Conservation (phyloP, 2,329 filamentous ascomycete genomes). For the Gnomoniopsis smithogilvyi region DNA sequence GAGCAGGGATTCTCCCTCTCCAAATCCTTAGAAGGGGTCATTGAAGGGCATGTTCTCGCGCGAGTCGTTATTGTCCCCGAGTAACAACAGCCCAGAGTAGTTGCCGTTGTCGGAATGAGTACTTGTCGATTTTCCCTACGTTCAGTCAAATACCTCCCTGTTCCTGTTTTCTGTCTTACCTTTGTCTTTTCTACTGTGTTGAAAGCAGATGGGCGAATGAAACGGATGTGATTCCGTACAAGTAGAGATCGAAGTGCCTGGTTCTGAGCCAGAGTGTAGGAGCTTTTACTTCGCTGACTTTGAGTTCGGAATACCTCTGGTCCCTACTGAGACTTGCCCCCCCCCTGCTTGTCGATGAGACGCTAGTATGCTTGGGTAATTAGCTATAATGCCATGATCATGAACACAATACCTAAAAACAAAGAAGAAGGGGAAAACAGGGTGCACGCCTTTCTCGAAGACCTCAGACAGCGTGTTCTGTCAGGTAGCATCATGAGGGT, state of each 20-base stretch:
- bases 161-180: background rate
- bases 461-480: no score
- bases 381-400: background rate
- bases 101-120: background rate
- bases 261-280: background rate
- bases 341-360: background rate
- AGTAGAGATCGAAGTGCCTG: background rate
- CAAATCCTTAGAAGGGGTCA: conserved; percentile 21
- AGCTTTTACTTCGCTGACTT: background rate
- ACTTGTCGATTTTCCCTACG: background rate
- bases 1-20: conserved; percentile 42
- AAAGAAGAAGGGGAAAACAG: no score
- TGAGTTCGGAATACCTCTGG: background rate
- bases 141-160: background rate
- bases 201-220: background rate
- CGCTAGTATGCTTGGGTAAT: background rate
- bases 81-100: conserved; percentile 1
- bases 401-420: background rate
- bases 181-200: background rate
- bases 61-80: conserved; percentile 12
- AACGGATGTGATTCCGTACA: background rate
- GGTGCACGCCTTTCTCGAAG: no score
- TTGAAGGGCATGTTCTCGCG: conserved; percentile 12
- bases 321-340: background rate
- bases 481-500: no score